Base-by-base conservation (phyloP, 768 basidiomycete genomes). In the Termitomyces sp. region DNA sequence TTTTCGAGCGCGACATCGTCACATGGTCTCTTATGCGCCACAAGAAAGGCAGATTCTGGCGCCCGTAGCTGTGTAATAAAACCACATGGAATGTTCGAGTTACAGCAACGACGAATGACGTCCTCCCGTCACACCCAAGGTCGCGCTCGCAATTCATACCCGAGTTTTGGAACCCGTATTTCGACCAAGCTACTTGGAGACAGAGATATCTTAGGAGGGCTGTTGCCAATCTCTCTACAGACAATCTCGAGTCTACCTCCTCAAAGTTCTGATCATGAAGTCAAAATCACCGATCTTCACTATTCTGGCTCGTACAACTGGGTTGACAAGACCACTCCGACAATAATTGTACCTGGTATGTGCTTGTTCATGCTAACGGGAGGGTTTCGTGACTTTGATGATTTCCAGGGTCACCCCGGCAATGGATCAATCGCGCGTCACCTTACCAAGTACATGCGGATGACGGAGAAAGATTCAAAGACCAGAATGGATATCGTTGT, bases 371-470 rank as follows among this genome's bases (percentile, higher is more conserved):
- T 35, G n/a, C 16, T 41, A n/a, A 9, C 26, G 28, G 4, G 8
- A 53, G 16, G 16, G 22, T 11, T 10, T 60, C 9, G 26, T 47
- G 18, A 53, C 43, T 30, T 38, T 24, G 50, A 8, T 58, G 2
- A 32, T 14, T n/a, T 3, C 10, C 56, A 83, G 81, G 80, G 0
- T 80, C 78, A 3, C 85, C 84, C 0, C 70, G 72, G 35, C 63
- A 74, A 52, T 85, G 84, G 85, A 70, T n/a, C 3, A 74, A 80
- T 60, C 71, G 72, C 26, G 51, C 70, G 0, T 63, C 76, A 6
- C 86, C 88, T 1, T 82, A 76, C 62, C 75, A 67, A 7, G 82
- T 90, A 14, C 74, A 76, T 3, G 74, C 73, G 13, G 89, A 90
- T 64, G 68, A 65, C 5, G 85, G 83, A 0, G 33, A 73, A 10